Evolutionary conservation across 345 rosid genomes (phyloP).

Genomic region (Noccaea bulbosa): DNA sequence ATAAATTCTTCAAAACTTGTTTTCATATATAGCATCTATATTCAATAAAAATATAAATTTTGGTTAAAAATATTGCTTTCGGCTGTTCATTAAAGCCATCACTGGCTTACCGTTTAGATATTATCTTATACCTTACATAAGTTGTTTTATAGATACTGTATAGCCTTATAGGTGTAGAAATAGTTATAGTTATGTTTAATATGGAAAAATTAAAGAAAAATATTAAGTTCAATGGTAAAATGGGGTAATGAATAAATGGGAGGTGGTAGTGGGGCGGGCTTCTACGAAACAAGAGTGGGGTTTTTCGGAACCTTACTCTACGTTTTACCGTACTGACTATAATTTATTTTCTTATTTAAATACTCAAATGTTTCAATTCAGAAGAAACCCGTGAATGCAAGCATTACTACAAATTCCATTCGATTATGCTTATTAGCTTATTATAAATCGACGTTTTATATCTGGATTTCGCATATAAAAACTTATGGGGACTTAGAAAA

Average conservation of each 20-base stretch:
- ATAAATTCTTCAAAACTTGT: conserved; percentile 1
- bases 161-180: background rate
- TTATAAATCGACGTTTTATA: conserved; percentile 1
- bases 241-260: conserved; percentile 13
- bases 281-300: conserved; percentile 41
- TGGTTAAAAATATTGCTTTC: background rate
- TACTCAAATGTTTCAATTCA: conserved; percentile 21
- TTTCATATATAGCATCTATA: conserved; percentile 13
- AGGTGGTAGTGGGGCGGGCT: conserved; percentile 42
- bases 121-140: background rate
- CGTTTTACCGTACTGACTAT: conserved; percentile 26
- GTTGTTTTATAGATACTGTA: background rate
- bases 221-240: conserved; percentile 17
- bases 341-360: background rate
- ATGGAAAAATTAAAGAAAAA: background rate
- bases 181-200: background rate
- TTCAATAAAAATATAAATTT: background rate
- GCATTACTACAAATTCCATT: conserved; percentile 16
- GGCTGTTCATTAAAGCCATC: background rate
- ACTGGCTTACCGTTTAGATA: background rate
- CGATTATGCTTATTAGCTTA: background rate
- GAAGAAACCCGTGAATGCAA: conserved; percentile 23
- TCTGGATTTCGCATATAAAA: background rate
- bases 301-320: conserved; percentile 37
- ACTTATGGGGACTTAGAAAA: background rate